A percentile compares a stretch with the other conserved stretches of the same genome.
phyloP scores from a whole-genome alignment of 83 land plant species.

The Picea engelmannii region DNA sequence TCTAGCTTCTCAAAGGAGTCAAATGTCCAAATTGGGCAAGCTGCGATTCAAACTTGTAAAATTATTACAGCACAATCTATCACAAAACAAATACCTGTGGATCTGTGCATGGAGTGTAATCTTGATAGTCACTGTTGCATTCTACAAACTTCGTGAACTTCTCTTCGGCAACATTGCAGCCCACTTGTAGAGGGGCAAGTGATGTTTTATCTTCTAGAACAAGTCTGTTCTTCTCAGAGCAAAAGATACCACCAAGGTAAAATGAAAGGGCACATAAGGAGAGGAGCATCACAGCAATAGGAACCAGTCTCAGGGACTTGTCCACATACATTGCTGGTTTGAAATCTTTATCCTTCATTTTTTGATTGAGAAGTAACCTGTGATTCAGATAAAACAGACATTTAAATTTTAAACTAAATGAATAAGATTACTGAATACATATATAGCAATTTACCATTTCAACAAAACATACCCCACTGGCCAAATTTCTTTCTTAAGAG shows the following conservation, averaged over 20 bases:
- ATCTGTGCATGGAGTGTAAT: constrained; percentile 82
- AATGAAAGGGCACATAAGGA: constrained; percentile 84
- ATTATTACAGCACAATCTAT: constrained; percentile 1
- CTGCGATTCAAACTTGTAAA: not conserved
- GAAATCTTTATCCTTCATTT: constrained; percentile 52
- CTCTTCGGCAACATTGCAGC: constrained; percentile 4
- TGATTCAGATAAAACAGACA: not conserved
- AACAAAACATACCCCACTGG: not conserved
- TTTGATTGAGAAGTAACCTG: constrained; percentile 17
- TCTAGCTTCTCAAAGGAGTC: not conserved
- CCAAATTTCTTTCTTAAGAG: not conserved
- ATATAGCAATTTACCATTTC: not conserved
- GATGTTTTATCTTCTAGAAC: constrained; percentile 18
- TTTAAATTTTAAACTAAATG: no score
- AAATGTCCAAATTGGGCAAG: not conserved
- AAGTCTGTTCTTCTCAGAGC: constrained; percentile 52
- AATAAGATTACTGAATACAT: no score
- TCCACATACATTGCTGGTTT: constrained; percentile 36
- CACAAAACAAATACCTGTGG: constrained; percentile 47
- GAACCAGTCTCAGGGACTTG: constrained; percentile 46
- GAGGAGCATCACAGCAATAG: constrained; percentile 51
- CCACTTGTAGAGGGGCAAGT: constrained; percentile 9
- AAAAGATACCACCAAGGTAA: constrained; percentile 83
- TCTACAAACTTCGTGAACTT: constrained; percentile 17
- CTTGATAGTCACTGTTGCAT: constrained; percentile 57